Base-by-base conservation (phyloP, 2,329 filamentous ascomycete genomes). In the Ophiosphaerella korrae region DNA sequence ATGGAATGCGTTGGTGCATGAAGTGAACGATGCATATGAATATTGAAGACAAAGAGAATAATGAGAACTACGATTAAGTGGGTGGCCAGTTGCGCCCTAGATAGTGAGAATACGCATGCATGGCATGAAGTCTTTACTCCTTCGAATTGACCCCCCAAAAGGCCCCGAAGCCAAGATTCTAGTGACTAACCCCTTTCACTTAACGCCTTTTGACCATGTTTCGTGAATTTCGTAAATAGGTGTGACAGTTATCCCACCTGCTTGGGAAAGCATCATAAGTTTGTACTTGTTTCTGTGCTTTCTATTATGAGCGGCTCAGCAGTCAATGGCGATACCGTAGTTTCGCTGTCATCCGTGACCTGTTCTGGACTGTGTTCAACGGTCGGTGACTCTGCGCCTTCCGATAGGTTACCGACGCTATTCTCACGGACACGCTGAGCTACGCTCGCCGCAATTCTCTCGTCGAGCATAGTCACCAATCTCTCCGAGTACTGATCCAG, bases 401-500 rank as follows among this genome's bases (percentile, higher is more conserved):
- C 58, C 3, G 57, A 62, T 29, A 62, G 58, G 26, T 58, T 57
- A 41, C 62, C 58, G 13, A 72, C 70, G 45, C 68, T 74, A 42
- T 65, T 68, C 47, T 74, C 64, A 24, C 72, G 60, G 1, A 66
- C 61, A 36, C 71, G 66, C 34, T 67, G 57, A 14, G 74, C 73
- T 13, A 77, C 68, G 11, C 69, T 72, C 24, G 68, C 74, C 21
- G 72, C 71, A 37, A 91, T 79, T 69, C 88, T 89, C 70, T 90
- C 86, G 57, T 92, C 88, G 38, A 92, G 78, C 72, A 91, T 80
- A 39, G 80, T 84, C 5, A 90, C 84, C 41, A 92, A 76, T 52
- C 85, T 81, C 64, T 90, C 87, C 2, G 87, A 89, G 64, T 91
- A 91, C 72, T 90, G 84, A 59, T 91, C 89, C 7, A 92, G 75